Conservation (phyloP, 2,329 filamentous ascomycete species). For the Sporothrix humicola region DNA sequence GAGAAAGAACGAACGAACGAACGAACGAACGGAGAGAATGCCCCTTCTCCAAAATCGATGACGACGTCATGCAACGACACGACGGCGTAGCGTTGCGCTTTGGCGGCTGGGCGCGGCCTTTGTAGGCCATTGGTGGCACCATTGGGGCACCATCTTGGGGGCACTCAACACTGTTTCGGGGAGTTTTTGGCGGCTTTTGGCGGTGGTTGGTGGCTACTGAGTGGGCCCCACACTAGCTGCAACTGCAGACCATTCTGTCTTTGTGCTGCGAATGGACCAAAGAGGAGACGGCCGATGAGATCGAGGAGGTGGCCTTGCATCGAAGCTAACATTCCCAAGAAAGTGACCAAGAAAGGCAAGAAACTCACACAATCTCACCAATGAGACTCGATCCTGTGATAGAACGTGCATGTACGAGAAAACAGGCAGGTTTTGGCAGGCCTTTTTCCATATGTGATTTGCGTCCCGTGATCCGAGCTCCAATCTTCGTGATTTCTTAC, state of each 20-base stretch:
- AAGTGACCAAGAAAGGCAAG: too few species aligned
- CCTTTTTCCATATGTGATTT: background rate
- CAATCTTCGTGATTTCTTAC: too few species aligned
- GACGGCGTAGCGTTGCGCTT: conserved; percentile 16
- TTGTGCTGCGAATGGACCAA: background rate
- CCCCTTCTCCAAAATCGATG: background rate
- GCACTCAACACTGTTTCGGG: background rate
- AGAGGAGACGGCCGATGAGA: background rate
- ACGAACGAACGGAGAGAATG: background rate
- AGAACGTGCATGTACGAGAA: background rate
- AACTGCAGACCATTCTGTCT: background rate
- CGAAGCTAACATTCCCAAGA: conserved; percentile 1
- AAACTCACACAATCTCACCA: too few species aligned
- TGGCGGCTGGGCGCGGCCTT: conserved; percentile 27
- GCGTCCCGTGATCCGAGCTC: background rate
- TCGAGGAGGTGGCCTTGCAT: conserved; percentile 9
- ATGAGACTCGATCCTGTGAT: background rate
- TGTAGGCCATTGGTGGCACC: background rate
- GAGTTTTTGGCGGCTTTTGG: background rate
- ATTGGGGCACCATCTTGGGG: background rate
- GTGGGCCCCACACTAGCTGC: background rate
- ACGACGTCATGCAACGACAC: conserved; percentile 28
- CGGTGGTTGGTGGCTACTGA: background rate
- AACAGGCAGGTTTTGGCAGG: background rate
- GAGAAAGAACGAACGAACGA: background rate